A percentile compares a stretch with the other conserved stretches of the same genome.
These are phyloP conservation scores for Prunus armeniaca DNA, from an alignment of 306 rosid genomes.

Conservation along the genomic window DNA sequence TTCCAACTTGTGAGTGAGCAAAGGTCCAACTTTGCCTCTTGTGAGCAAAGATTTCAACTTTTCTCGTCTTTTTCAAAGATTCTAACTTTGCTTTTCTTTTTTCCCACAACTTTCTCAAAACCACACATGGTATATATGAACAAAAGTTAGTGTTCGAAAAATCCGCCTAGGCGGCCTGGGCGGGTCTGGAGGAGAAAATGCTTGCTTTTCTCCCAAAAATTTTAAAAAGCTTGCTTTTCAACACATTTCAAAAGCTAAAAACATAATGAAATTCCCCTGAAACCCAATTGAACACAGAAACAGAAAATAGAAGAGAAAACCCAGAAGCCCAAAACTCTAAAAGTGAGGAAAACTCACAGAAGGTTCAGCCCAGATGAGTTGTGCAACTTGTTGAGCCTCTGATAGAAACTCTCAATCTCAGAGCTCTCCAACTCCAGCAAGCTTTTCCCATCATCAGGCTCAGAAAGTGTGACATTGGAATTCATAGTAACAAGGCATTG, in stretches of 20 bases:
- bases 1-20: no score
- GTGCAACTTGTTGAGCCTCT: slow-evolving; percentile 24
- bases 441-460: slow-evolving; percentile 20
- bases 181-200: no score
- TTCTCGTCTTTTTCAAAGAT: not conserved
- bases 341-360: slow-evolving; percentile 20
- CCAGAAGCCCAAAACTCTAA: not conserved
- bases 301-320: not conserved
- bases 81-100: not conserved
- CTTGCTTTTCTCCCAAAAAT: no score
- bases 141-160: no score
- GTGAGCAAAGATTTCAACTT: not conserved
- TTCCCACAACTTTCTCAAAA: slow-evolving; percentile 2
- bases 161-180: no score
- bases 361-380: slow-evolving; percentile 30
- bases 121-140: slow-evolving; percentile 9
- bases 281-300: not conserved
- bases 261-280: not conserved
- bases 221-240: not conserved
- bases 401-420: slow-evolving; percentile 24
- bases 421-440: slow-evolving; percentile 7
- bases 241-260: not conserved
- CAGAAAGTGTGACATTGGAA: slow-evolving; percentile 11
- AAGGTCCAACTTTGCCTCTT: not conserved
- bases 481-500: not conserved